These are phyloP conservation scores for Alternaria sp. DNA, from an alignment of 2,329 filamentous ascomycete genomes.

Conservation along the genomic window DNA sequence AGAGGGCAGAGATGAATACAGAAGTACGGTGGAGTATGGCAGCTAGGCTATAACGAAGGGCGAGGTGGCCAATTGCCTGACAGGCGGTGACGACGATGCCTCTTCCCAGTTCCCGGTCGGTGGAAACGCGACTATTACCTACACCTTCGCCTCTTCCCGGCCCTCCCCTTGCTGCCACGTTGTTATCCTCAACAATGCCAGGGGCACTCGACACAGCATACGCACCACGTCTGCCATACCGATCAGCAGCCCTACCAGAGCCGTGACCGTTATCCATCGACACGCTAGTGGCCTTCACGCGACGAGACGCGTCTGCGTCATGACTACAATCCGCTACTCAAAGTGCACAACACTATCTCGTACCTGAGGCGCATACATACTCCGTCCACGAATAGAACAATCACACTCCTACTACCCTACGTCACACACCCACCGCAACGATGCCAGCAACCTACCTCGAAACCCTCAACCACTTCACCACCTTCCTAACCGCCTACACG, in stretches of 20 bases:
- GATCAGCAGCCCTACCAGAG: not conserved
- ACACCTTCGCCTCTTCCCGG: not conserved
- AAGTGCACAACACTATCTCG: not conserved
- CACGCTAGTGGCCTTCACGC: conserved; percentile 7
- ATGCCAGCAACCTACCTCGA: conserved; percentile 43
- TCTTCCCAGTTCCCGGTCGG: conserved; percentile 1
- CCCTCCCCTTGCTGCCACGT: conserved; percentile 8
- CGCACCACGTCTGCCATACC: conserved; percentile 4
- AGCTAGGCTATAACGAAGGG: not conserved
- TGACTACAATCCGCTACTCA: not conserved
- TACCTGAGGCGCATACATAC: not conserved
- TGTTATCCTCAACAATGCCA: conserved; percentile 8
- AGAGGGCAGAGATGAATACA: not conserved
- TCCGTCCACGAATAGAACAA: not conserved
- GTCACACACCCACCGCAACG: not conserved
- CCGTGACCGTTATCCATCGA: not conserved
- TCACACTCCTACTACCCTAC: not conserved
- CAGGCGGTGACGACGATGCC: not conserved
- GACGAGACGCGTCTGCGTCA: conserved; percentile 16
- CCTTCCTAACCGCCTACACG: conserved; percentile 81
- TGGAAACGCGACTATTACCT: conserved; percentile 1
- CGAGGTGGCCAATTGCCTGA: not conserved
- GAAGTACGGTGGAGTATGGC: not conserved
- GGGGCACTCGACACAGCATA: conserved; percentile 6
- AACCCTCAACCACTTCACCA: conserved; percentile 73